phyloP scores from a whole-genome alignment of 2,329 filamentous ascomycete species.

The Aquanectria penicillioides region DNA sequence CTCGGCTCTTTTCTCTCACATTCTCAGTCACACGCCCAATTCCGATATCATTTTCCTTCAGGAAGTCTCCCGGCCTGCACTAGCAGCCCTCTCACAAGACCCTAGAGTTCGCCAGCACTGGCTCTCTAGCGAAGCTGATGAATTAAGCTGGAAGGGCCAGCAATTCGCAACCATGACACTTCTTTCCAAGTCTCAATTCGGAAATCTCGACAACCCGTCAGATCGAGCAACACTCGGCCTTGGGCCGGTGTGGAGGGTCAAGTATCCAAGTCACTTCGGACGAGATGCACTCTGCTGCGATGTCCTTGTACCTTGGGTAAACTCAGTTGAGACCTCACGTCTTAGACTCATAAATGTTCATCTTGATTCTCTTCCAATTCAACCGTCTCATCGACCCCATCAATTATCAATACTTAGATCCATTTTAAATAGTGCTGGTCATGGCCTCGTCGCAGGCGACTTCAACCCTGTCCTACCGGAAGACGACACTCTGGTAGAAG shows the following conservation, averaged over 20 bases:
- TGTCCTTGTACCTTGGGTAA: conserved; percentile 32
- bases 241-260: conserved; percentile 46
- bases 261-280: conserved; percentile 45
- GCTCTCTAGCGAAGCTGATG: conserved; percentile 45
- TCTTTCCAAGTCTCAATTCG: conserved; percentile 42
- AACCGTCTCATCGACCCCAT: conserved; percentile 42
- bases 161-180: conserved; percentile 43
- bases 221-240: conserved; percentile 34
- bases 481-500: conserved; percentile 44
- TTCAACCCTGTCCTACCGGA: conserved; percentile 51
- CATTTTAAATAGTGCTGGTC: conserved; percentile 39
- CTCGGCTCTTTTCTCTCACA: no score
- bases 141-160: conserved; percentile 30
- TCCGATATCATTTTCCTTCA: conserved; percentile 23
- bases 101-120: conserved; percentile 41
- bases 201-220: not conserved
- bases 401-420: conserved; percentile 43
- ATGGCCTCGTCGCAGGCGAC: conserved; percentile 51
- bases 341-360: conserved; percentile 52
- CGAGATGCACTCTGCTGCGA: conserved; percentile 49
- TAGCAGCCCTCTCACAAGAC: conserved; percentile 37
- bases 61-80: conserved; percentile 29
- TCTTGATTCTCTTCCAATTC: conserved; percentile 47
- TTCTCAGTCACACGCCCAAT: no score
- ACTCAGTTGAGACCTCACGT: conserved; percentile 7